Conservation (phyloP, 208 protist genomes). For the Kentomonas sorsogonicus region DNA sequence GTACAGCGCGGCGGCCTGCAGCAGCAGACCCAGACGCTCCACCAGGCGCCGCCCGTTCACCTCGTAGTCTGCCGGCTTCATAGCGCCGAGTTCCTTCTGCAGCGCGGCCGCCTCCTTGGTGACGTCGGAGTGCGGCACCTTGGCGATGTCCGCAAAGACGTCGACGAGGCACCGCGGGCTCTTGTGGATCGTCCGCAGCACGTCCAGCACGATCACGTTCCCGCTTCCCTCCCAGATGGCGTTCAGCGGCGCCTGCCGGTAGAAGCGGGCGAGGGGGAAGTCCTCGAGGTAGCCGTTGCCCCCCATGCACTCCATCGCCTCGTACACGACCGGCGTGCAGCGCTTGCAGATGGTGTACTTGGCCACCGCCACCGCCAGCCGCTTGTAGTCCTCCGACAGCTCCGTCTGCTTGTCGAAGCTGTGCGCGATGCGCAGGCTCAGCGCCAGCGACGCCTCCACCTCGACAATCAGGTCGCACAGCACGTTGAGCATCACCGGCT, state of each 20-base stretch:
- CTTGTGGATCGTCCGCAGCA: conserved; percentile 15
- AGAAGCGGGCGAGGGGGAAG: conserved; percentile 20
- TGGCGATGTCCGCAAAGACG: conserved; percentile 6
- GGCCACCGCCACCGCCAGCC: conserved; percentile 26
- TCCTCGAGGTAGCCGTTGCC: conserved; percentile 41
- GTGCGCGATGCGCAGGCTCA: conserved; percentile 17
- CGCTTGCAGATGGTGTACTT: conserved; percentile 44
- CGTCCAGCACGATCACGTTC: conserved; percentile 39
- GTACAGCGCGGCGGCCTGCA: conserved; percentile 18
- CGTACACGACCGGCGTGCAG: conserved; percentile 15
- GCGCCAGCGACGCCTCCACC: conserved; percentile 12
- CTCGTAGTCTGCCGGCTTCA: background rate
- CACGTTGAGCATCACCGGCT: conserved; percentile 32
- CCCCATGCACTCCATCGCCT: conserved; percentile 30
- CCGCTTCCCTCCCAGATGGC: conserved; percentile 30
- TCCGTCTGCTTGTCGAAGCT: conserved; percentile 10
- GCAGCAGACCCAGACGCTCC: conserved; percentile 14
- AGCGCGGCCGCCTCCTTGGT: background rate
- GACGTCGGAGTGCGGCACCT: background rate
- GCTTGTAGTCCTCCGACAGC: conserved; percentile 12
- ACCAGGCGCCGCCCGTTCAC: conserved; percentile 10
- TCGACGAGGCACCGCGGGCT: background rate
- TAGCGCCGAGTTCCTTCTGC: background rate
- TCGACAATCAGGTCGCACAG: conserved; percentile 27
- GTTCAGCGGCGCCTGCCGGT: conserved; percentile 36